These are phyloP conservation scores for Cercospora sesami DNA, from an alignment of 2,329 filamentous ascomycete species.

Conservation along the genomic window DNA sequence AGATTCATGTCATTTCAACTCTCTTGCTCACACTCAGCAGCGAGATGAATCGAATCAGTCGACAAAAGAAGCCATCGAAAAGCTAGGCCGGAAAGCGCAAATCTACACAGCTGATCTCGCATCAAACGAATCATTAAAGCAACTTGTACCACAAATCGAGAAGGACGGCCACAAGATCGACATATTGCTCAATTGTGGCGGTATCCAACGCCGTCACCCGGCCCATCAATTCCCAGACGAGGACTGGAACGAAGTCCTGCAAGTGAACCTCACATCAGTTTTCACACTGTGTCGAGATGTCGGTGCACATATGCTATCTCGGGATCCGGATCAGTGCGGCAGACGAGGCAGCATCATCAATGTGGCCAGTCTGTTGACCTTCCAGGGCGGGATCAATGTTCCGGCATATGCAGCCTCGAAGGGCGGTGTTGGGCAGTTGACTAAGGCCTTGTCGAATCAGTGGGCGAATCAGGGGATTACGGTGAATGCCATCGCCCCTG, in stretches of 20 bases:
- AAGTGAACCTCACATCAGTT: constrained; percentile 81
- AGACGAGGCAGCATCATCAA: constrained; percentile 77
- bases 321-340: constrained; percentile 50
- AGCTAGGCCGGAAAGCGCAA: constrained; percentile 64
- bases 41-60: constrained; percentile 55
- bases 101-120: constrained; percentile 72
- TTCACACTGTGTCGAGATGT: constrained; percentile 77
- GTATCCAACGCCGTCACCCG: constrained; percentile 78
- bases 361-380: constrained; percentile 75
- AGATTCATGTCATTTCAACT: not conserved
- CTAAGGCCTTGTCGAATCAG: constrained; percentile 82
- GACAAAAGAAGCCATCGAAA: constrained; percentile 64
- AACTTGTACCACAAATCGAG: constrained; percentile 62
- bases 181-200: constrained; percentile 82
- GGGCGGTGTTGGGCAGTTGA: constrained; percentile 80
- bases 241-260: constrained; percentile 78
- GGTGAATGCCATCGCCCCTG: constrained; percentile 86
- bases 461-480: constrained; percentile 78
- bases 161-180: constrained; percentile 64
- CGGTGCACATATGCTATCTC: constrained; percentile 73
- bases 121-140: constrained; percentile 59
- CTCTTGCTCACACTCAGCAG: constrained; percentile 39
- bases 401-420: constrained; percentile 86
- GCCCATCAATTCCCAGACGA: constrained; percentile 71
- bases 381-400: constrained; percentile 85